phyloP scores from a whole-genome alignment of 2,329 filamentous ascomycete genomes.

The Neoscytalidium dimidiatum region DNA sequence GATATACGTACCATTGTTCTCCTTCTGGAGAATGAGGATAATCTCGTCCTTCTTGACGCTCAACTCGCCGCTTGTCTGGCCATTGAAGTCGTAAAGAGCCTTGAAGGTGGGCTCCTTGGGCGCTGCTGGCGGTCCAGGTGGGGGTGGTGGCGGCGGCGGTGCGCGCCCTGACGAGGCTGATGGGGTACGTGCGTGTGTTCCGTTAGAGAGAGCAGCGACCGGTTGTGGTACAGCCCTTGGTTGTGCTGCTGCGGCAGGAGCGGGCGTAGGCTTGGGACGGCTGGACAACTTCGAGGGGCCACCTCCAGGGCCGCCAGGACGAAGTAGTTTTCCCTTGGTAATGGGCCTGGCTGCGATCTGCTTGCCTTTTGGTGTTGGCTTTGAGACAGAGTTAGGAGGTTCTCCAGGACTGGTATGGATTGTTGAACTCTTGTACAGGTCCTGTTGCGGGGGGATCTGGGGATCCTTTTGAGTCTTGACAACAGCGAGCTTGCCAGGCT shows the following conservation, averaged over 20 bases:
- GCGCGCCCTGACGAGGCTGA: conserved; percentile 50
- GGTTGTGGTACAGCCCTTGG: conserved; percentile 56
- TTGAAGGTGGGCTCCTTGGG: conserved; percentile 77
- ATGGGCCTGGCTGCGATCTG: conserved; percentile 86
- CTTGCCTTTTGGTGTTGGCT: conserved; percentile 83
- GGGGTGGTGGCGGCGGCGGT: conserved; percentile 61
- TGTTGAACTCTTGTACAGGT: conserved; percentile 91
- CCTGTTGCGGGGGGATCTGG: conserved; percentile 62
- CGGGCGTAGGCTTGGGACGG: conserved; percentile 38
- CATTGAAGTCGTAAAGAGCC: conserved; percentile 88
- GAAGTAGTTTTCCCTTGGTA: conserved; percentile 88
- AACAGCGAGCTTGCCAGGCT: conserved; percentile 85
- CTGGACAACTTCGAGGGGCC: conserved; percentile 71
- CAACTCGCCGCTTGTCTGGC: conserved; percentile 82
- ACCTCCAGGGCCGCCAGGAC: conserved; percentile 82
- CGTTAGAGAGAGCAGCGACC: conserved; percentile 54
- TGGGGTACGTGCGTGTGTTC: conserved; percentile 46
- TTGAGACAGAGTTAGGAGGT: conserved; percentile 77
- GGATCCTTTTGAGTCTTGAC: conserved; percentile 93
- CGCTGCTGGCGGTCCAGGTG: conserved; percentile 62
- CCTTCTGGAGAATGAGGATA: conserved; percentile 89
- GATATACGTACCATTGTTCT: conserved; percentile 83
- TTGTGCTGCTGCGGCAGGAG: conserved; percentile 35
- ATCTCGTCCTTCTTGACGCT: conserved; percentile 77
- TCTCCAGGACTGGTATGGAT: conserved; percentile 87